Evolutionary conservation across 345 rosid genomes (phyloP), one percentile per base, ranked within the genome.

Genomic region (Boechera divaricarpa): DNA sequence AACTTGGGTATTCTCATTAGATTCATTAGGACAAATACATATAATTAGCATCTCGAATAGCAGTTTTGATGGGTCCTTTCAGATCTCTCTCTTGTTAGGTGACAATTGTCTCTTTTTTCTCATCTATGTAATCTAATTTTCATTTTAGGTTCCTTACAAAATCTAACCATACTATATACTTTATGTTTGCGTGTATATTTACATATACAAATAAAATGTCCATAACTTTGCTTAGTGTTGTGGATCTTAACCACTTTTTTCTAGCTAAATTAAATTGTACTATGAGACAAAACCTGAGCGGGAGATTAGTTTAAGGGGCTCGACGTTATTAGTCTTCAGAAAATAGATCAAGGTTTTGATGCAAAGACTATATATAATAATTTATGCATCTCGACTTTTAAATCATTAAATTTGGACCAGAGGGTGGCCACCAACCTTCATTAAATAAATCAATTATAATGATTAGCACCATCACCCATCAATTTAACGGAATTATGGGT

Each of bases 401-500:
- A 53, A 44, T 13, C 36, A 24, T 28, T 51, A 51, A 35, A 48
- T 63, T 69, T 55, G 6, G 32, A 24, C 16, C 5, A 47, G 26
- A 55, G 5, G 67, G 61, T 47, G 28, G 52, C 55, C 73, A 72
- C 77, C 73, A 65, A 71, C 15, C 56, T 47, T 64, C 56, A 72
- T 39, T 78, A 29, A 32, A 65, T 15, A 49, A 29, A 71, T 65
- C 21, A 15, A 39, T 8, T 42, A 31, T 57, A 53, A 78, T 78
- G 73, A 78, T 78, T 78, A 72, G 69, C 10, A 57, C 73, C 69
- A 72, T 49, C 18, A 4, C 35, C 44, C 49, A 69, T 77, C 45
- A 26, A 55, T 47, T 69, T 63, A 48, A 29, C 39, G 54, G 60
- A 59, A 28, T 47, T 56, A 77, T 18, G 72, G 47, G 76, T 71